Conservation (phyloP, 2,329 filamentous ascomycete genomes). For the Alternaria burnsii region DNA sequence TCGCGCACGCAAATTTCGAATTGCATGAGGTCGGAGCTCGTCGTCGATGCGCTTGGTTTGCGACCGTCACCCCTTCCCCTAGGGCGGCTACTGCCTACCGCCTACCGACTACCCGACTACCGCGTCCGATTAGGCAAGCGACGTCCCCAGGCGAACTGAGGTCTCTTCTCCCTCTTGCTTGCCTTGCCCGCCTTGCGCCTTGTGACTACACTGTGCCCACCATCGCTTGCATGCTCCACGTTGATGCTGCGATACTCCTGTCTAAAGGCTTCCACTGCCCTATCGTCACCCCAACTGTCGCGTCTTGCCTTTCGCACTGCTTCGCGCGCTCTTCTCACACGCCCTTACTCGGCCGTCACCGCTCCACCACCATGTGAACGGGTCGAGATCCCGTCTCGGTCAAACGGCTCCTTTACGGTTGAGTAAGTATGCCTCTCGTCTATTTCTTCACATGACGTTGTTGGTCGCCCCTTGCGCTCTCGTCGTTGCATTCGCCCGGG, state of each 20-base stretch:
- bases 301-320: background rate
- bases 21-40: background rate
- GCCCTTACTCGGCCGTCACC: conserved; percentile 33
- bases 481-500: conserved; percentile 1
- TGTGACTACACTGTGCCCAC: conserved; percentile 4
- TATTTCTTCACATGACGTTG: conserved; percentile 9
- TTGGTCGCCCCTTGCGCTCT: background rate
- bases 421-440: conserved; percentile 45
- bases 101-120: background rate
- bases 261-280: conserved; percentile 18
- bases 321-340: conserved; percentile 7
- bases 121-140: background rate
- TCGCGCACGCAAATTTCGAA: conserved; percentile 4
- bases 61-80: background rate
- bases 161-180: background rate
- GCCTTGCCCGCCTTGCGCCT: conserved; percentile 3
- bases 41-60: background rate
- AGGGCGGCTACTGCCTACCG: background rate
- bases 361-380: conserved; percentile 36
- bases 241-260: conserved; percentile 28
- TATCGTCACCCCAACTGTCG: conserved; percentile 2
- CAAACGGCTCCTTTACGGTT: conserved; percentile 54
- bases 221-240: conserved; percentile 12
- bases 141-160: conserved; percentile 7
- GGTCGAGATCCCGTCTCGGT: conserved; percentile 51